Conservation (phyloP, 179 eudicot genomes). For the Actinidia arguta region DNA sequence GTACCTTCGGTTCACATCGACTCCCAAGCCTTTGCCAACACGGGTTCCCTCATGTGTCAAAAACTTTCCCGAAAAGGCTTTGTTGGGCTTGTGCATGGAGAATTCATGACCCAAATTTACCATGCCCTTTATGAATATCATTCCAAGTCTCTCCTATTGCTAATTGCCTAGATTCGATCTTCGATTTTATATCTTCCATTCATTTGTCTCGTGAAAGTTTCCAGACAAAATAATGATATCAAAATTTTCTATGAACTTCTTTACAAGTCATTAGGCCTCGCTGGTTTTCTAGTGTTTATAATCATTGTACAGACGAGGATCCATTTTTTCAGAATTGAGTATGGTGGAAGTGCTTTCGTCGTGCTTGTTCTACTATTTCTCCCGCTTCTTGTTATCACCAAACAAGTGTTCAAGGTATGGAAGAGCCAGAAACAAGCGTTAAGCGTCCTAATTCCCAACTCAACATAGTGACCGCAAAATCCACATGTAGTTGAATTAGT, state of each 20-base stretch:
- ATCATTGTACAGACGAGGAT: slow-evolving; percentile 22
- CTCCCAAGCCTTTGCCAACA: slow-evolving; percentile 34
- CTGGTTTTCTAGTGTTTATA: slow-evolving; percentile 23
- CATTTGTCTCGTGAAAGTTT: slow-evolving; percentile 19
- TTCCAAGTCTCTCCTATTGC: slow-evolving; percentile 29
- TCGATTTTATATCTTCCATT: slow-evolving; percentile 7
- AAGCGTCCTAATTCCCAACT: background rate
- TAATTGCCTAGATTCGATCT: slow-evolving; percentile 32
- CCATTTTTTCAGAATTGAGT: slow-evolving; percentile 7
- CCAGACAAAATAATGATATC: slow-evolving; percentile 24
- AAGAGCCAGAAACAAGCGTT: background rate
- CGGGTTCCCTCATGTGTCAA: slow-evolving; percentile 29
- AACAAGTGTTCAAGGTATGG: slow-evolving; percentile 29
- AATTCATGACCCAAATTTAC: slow-evolving; percentile 32
- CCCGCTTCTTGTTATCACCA: slow-evolving; percentile 22
- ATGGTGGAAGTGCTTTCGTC: background rate
- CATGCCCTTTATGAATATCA: slow-evolving; percentile 28
- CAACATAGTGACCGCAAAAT: background rate
- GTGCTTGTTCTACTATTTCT: slow-evolving; percentile 27
- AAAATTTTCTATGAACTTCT: slow-evolving; percentile 27
- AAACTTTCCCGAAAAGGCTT: slow-evolving; percentile 38
- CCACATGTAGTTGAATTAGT: background rate
- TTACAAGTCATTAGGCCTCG: slow-evolving; percentile 24
- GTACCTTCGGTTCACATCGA: background rate
- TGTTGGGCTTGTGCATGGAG: slow-evolving; percentile 35